Evolutionary conservation across 2,329 filamentous ascomycete species (phyloP).

Genomic region (Exophiala phaeomuriformis): DNA sequence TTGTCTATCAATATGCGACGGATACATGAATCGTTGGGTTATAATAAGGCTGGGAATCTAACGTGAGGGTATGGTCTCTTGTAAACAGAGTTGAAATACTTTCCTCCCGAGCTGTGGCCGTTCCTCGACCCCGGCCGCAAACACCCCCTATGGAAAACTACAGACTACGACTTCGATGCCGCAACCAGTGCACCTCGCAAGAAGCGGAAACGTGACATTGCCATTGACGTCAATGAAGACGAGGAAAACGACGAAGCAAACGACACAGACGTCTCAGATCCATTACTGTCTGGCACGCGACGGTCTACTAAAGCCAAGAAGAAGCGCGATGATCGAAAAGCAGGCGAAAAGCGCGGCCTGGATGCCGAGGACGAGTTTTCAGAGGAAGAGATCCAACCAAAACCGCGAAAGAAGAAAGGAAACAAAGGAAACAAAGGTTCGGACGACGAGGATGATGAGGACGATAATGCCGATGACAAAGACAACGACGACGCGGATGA

Average conservation of each 20-base stretch:
- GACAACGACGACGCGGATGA: constrained; percentile 26
- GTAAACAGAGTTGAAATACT: constrained; percentile 46
- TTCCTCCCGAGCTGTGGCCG: constrained; percentile 52
- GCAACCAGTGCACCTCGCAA: constrained; percentile 7
- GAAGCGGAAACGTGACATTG: constrained; percentile 27
- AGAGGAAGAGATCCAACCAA: constrained; percentile 30
- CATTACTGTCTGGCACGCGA: constrained; percentile 10
- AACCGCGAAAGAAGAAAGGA: constrained; percentile 6
- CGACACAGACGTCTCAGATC: constrained; percentile 18
- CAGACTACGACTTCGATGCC: constrained; percentile 23
- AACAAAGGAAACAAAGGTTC: constrained; percentile 23
- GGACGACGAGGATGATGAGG: constrained; percentile 32
- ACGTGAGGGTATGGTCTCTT: no score
- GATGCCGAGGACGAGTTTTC: constrained; percentile 32
- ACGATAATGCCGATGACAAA: constrained; percentile 34
- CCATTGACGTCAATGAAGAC: constrained; percentile 34
- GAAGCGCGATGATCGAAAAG: constrained; percentile 11
- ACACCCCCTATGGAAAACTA: constrained; percentile 31
- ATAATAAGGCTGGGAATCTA: no score
- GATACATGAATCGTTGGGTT: no score
- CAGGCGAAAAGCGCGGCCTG: constrained; percentile 31
- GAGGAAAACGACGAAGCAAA: constrained; percentile 40
- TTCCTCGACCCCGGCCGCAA: constrained; percentile 45
- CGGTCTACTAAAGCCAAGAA: constrained; percentile 9
- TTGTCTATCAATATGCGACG: no score